Evolutionary conservation across 148 eudicot genomes (phyloP), one percentile per base, ranked within the genome.

Genomic region (Rhododendron ferrugineum): DNA sequence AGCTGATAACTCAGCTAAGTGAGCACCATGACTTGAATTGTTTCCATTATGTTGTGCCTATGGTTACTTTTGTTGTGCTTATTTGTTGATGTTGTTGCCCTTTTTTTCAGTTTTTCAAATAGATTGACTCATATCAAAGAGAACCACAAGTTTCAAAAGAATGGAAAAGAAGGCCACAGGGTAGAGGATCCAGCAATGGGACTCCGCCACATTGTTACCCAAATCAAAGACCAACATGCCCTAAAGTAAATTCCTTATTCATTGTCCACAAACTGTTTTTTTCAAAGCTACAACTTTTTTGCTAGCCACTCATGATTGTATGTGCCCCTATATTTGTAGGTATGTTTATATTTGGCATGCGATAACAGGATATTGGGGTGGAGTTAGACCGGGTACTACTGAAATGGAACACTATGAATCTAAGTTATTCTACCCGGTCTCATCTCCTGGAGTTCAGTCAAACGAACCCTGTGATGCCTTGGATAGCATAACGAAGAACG

Each of bases 311-410:
- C 11, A 84, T 78, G 74, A 23, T 75, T 78, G 40, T 2, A 74
- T 26, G 75, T 82, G n/a, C 22, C 54, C 26, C 22, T 47, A 23
- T 14, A 72, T 28, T 89, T 44, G 82, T 64, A 94, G 96, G 89
- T 93, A 94, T 64, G 94, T 92, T 16, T 96, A 93, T 81, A 93
- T 96, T 62, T 96, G 98, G 98, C 98, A 96, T 88, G 98, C 98
- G 16, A 88, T 96, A 80, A 90, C 98, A 15, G 98, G 98, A 5
- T 96, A 96, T 81, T 94, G 98, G 98, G 98, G 98, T 64, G 98
- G 98, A 78, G 94, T 96, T 44, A 91, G 87, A 82, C 95, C 96
- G 1, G 96, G 90, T 58, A 88, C 84, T 52, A 76, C 93, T 34
- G 94, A 88, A 60, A 91, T 91, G 96, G 91, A 88, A 72, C 94